Evolutionary conservation across 441 rosid species (phyloP).

Genomic region (Biscutella laevigata): DNA sequence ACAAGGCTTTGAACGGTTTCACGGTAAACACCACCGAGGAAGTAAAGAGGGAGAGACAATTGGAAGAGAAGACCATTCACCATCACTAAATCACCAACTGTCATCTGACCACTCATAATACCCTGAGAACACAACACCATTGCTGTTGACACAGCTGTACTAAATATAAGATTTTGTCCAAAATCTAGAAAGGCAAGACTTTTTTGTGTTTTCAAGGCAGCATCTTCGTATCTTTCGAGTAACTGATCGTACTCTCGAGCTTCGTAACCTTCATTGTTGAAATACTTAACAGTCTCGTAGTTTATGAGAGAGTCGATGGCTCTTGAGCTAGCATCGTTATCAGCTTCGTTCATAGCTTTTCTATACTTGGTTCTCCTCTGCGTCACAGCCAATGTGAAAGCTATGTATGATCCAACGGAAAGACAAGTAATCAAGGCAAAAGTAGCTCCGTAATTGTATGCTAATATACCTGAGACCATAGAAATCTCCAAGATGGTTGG

Average conservation of each 20-base stretch:
- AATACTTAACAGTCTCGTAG: constrained; percentile 94
- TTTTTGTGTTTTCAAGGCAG: constrained; percentile 68
- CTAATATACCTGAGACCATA: constrained; percentile 80
- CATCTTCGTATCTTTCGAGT: constrained; percentile 69
- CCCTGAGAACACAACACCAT: constrained; percentile 89
- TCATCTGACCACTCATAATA: constrained; percentile 75
- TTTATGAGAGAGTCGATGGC: constrained; percentile 84
- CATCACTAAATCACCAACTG: constrained; percentile 97
- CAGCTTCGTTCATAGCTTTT: constrained; percentile 85
- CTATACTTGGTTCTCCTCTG: constrained; percentile 88
- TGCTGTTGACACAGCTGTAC: constrained; percentile 72
- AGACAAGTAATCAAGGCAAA: constrained; percentile 76
- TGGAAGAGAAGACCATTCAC: constrained; percentile 97
- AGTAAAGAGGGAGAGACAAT: constrained; percentile 85
- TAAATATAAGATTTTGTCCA: constrained; percentile 83
- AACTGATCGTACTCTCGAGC: constrained; percentile 63
- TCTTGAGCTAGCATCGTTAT: constrained; percentile 77
- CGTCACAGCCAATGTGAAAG: constrained; percentile 77
- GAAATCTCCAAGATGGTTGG: constrained; percentile 89
- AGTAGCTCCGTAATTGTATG: constrained; percentile 80
- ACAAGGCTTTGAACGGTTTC: constrained; percentile 91
- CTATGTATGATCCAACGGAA: constrained; percentile 68
- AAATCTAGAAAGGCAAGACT: constrained; percentile 86
- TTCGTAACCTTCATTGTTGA: constrained; percentile 73
- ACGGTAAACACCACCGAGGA: constrained; percentile 92